Conservation (phyloP, 2,329 filamentous ascomycete genomes). For the Colletotrichum musae region DNA sequence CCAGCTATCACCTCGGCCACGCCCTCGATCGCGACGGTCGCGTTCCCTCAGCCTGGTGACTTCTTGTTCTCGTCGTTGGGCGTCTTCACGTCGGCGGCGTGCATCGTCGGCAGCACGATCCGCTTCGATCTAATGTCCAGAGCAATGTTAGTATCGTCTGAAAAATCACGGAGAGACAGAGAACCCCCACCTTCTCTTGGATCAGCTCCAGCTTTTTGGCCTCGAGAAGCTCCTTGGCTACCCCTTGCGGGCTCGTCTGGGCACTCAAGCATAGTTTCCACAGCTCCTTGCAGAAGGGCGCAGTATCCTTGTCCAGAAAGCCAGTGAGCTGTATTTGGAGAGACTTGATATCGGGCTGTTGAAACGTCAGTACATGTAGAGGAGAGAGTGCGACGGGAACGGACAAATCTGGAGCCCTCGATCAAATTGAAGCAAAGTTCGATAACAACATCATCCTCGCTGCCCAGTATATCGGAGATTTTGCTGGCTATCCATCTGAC, state of each 20-base stretch:
- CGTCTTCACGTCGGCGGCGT: constrained; percentile 78
- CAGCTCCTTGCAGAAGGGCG: constrained; percentile 90
- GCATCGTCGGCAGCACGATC: constrained; percentile 85
- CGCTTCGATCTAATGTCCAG: constrained; percentile 77
- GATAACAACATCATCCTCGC: constrained; percentile 95
- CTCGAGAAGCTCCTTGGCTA: constrained; percentile 94
- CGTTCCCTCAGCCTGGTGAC: constrained; percentile 77
- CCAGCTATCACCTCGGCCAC: constrained; percentile 68
- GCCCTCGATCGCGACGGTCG: constrained; percentile 69
- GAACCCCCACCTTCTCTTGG: constrained; percentile 84
- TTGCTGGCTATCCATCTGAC: constrained; percentile 91
- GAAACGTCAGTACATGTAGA: constrained; percentile 44
- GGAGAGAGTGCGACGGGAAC: constrained; percentile 51
- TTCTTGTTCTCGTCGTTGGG: constrained; percentile 80
- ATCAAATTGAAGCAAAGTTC: constrained; percentile 82
- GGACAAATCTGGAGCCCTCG: constrained; percentile 83
- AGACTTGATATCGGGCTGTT: constrained; percentile 93
- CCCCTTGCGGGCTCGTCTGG: constrained; percentile 88
- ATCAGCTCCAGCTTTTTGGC: constrained; percentile 96
- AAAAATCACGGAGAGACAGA: background rate
- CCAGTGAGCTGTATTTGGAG: constrained; percentile 95
- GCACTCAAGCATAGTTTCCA: constrained; percentile 95
- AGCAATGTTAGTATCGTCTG: constrained; percentile 22
- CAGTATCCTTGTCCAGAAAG: constrained; percentile 93
- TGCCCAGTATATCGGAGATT: constrained; percentile 89